Evolutionary conservation across 208 protist species (phyloP), one percentile per base, ranked within the genome.

Genomic region (Leptomonas pyrrhocoris): DNA sequence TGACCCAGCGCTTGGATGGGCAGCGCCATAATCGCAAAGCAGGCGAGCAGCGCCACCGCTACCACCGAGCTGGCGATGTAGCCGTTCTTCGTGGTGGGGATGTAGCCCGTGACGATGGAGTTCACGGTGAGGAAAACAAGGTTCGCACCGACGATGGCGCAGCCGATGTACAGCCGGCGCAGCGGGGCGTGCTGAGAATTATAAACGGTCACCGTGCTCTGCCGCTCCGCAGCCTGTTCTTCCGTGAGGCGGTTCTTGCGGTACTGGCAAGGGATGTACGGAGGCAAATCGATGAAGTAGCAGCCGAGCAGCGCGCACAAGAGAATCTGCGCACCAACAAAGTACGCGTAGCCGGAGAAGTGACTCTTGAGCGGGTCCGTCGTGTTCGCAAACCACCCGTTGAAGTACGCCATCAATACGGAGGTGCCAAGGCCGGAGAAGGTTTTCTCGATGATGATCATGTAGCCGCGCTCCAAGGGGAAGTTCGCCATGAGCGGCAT

Each of bases 401-500:
- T 90, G 71, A 91, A 93, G 79, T 90, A 93, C 19, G 77, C 79
- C 83, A 90, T 88, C 25, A 93, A 68, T 40, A 95, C 77, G 11
- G 84, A 81, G n/a, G 86, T 87, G 27, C 89, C 89, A 30, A 94
- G 81, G 19, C 89, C 89, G 19, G 81, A 81, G 57, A 93, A 92
- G 16, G 89, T 93, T 72, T 94, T 94, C 59, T 89, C 80, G 54
- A 93, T 88, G 49, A 92, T 80, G 28, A 94, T 83, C 55, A 93
- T 80, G 68, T 83, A 90, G 28, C 90, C 90, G 7, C 85, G 76
- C 43, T 92, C 83, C 34, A 89, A 58, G 15, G 89, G 89, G 59
- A 93, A 94, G 79, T 93, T 88, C 23, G 86, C 66, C 84, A 94
- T 90, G n/a, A 92, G 79, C 61, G 89, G 78, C 84, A 94, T 92